Evolutionary conservation across 106 monocot species (phyloP), one percentile per base, ranked within the genome.

Genomic region (Iris macrosiphon): DNA sequence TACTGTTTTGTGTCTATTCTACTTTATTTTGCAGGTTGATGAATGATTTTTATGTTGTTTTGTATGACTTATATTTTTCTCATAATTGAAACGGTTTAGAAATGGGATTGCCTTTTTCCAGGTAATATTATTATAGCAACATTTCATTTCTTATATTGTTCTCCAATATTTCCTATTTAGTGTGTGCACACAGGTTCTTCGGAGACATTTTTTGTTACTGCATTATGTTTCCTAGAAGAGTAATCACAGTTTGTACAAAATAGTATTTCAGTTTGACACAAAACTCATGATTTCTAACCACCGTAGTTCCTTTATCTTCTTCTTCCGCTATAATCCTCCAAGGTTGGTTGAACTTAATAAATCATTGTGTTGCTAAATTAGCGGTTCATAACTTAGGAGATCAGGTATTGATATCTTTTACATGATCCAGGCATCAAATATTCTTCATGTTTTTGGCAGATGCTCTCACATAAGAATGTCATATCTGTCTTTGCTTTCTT

Each of bases 351-450:
- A 51, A 51, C 51, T 17, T n/a, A n/a, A n/a, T n/a, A n/a, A n/a
- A n/a, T n/a, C n/a, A n/a, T n/a, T n/a, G n/a, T n/a, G n/a, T n/a
- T n/a, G n/a, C n/a, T 2, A 48, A 3, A 29, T 51, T 51, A 29
- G 31, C 15, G 17, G 34, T 35, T 31, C 4, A 16, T 51, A 16
- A 56, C 34, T 6, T 10, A 35, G 34, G 34, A 35, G 34, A 35
- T 35, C 25, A 39, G 39, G 56, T 38, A 4, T 4, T 13, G 2
- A 40, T 26, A 3, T 51, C 51, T 30, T 30, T 15, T 51, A 27
- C 14, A 31, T 56, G 38, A 56, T 56, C 25, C 38, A 56, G 56
- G 35, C 24, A 38, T 16, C 33, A 38, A 38, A 39, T 39, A 21
- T 7, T 56, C 18, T 21, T 24, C 11, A 14, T 38, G 56, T 48